Percentiles rank a stretch among this genome's conserved stretches.
Evolutionary conservation across 495 filamentous ascomycete genomes (phyloP).

Genomic region (Pseudotulostoma volvatum): DNA sequence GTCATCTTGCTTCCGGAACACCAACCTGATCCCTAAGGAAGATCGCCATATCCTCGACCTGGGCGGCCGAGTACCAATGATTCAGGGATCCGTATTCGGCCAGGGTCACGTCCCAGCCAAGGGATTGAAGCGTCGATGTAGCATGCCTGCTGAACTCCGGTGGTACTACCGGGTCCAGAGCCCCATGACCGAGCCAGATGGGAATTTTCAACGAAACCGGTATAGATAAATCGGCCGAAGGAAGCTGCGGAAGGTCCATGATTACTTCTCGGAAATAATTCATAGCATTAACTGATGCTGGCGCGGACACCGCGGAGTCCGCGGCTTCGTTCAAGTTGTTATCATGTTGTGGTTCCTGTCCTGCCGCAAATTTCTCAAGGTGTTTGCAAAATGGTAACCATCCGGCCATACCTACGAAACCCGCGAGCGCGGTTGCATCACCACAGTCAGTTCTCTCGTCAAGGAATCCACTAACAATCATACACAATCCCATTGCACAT

Average conservation of each 20-base stretch:
- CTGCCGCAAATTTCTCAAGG: background rate
- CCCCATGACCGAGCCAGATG: background rate
- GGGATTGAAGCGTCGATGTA: background rate
- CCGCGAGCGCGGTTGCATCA: constrained; percentile 11
- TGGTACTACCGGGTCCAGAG: background rate
- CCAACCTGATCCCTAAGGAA: background rate
- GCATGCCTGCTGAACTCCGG: background rate
- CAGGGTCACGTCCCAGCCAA: background rate
- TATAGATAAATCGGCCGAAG: background rate
- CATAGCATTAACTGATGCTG: background rate
- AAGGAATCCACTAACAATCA: constrained; percentile 21
- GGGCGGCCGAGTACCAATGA: background rate
- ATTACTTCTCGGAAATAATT: background rate
- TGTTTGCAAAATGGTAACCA: constrained; percentile 30
- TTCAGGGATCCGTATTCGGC: background rate
- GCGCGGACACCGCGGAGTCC: no score
- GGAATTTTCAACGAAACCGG: background rate
- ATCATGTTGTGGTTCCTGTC: background rate
- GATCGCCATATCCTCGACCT: background rate
- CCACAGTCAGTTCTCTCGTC: constrained; percentile 7
- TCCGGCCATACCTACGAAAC: constrained; percentile 33
- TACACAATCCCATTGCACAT: constrained; percentile 25
- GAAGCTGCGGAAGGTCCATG: background rate
- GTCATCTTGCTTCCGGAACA: background rate
- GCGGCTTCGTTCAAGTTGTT: background rate